These are phyloP conservation scores for Diaporthe destruens DNA, from an alignment of 2,329 filamentous ascomycete genomes.

Conservation along the genomic window DNA sequence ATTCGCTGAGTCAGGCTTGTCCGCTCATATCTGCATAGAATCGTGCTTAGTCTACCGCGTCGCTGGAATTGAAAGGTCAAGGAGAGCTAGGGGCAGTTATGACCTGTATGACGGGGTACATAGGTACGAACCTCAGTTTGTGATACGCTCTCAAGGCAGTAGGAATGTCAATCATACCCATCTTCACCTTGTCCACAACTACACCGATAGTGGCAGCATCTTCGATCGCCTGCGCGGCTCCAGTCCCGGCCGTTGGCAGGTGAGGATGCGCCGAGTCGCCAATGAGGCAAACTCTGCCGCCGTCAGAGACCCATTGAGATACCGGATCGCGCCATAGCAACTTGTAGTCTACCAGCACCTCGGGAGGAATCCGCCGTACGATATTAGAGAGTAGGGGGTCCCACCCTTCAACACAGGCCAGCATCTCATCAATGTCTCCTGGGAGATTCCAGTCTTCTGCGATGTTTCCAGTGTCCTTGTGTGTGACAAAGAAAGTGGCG, in stretches of 20 bases:
- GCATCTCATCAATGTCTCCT: conserved; percentile 19
- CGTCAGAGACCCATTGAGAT: conserved; percentile 16
- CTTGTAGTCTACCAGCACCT: conserved; percentile 14
- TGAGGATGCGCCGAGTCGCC: conserved; percentile 23
- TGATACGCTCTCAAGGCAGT: conserved; percentile 10
- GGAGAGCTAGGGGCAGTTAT: background rate
- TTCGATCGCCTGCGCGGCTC: conserved; percentile 22
- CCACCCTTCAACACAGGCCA: conserved; percentile 16
- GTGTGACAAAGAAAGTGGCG: conserved; percentile 22
- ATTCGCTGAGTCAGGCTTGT: conserved; percentile 21
- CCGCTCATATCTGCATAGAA: background rate
- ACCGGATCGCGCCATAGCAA: conserved; percentile 28
- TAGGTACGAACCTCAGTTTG: background rate
- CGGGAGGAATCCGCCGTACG: background rate
- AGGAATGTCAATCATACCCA: background rate
- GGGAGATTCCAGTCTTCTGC: conserved; percentile 25
- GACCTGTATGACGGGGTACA: too few relatives aligned
- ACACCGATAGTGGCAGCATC: conserved; percentile 20
- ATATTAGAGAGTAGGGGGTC: background rate
- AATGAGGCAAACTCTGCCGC: conserved; percentile 20
- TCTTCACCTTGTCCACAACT: conserved; percentile 1
- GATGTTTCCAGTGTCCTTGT: conserved; percentile 18
- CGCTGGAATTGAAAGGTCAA: too few relatives aligned
- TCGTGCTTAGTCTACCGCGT: too few relatives aligned
- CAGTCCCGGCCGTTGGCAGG: conserved; percentile 17